Percentiles rank a stretch among this genome's conserved stretches.
phyloP scores from a whole-genome alignment of 257 asterid species.

The Dorcoceras hygrometricum region DNA sequence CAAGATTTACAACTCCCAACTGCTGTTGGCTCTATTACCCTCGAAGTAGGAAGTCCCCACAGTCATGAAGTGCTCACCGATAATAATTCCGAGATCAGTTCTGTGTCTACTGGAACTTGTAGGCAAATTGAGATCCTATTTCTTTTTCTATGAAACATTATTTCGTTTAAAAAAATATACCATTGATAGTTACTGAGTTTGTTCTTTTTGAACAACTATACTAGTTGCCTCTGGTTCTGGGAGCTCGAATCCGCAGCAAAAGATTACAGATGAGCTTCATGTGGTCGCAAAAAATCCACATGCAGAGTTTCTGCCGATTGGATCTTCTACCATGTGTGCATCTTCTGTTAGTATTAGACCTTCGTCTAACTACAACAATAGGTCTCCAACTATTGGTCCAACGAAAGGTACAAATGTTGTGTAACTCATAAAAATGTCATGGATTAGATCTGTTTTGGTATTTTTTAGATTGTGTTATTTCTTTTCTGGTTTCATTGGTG shows the following conservation, averaged over 20 bases:
- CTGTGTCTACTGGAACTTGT: conserved; percentile 38
- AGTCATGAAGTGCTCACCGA: conserved; percentile 35
- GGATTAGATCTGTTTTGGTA: conserved; percentile 16
- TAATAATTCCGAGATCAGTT: conserved; percentile 36
- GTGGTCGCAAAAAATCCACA: conserved; percentile 56
- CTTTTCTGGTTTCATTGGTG: conserved; percentile 11
- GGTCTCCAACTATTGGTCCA: conserved; percentile 56
- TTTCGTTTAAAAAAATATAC: conserved; percentile 17
- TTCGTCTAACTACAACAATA: conserved; percentile 64
- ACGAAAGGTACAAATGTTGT: conserved; percentile 54
- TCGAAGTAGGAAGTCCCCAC: conserved; percentile 38
- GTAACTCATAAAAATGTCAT: conserved; percentile 13
- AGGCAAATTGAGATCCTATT: conserved; percentile 27
- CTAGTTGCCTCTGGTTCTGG: conserved; percentile 46
- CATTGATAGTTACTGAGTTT: conserved; percentile 20
- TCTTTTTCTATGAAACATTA: conserved; percentile 5
- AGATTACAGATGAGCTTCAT: conserved; percentile 41
- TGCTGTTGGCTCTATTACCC: conserved; percentile 36
- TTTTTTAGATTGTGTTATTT: not conserved
- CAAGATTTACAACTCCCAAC: conserved; percentile 39
- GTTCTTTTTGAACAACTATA: conserved; percentile 27
- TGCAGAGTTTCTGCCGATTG: conserved; percentile 40
- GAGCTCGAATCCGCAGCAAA: conserved; percentile 37
- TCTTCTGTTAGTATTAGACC: conserved; percentile 67
- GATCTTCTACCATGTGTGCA: conserved; percentile 41